Percentiles rank a stretch among this genome's conserved stretches.
phyloP scores from a whole-genome alignment of 2,329 filamentous ascomycete genomes.

The Exophiala aquamarina region DNA sequence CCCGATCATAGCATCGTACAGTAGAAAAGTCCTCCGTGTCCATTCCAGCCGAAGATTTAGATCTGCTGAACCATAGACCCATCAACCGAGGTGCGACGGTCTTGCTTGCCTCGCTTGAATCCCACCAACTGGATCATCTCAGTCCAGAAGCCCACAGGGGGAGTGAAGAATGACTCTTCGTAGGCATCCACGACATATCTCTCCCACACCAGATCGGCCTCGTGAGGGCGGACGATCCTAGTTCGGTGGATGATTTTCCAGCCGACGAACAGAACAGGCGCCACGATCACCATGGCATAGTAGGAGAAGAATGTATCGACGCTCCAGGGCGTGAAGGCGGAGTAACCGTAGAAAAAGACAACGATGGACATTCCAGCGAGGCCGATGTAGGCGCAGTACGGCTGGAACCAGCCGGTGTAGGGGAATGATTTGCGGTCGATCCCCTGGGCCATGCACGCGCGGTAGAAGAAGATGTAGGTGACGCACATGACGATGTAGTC shows the following conservation, averaged over 20 bases:
- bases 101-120: constrained; percentile 13
- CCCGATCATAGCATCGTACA: too few species aligned
- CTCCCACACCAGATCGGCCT: constrained; percentile 64
- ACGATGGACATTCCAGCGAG: constrained; percentile 28
- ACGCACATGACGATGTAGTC: constrained; percentile 62
- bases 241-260: constrained; percentile 68
- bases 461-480: constrained; percentile 61
- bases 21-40: too few species aligned
- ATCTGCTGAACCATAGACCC: background rate
- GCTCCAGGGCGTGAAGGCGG: constrained; percentile 61
- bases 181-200: constrained; percentile 60
- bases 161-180: constrained; percentile 51
- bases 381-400: constrained; percentile 49
- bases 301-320: constrained; percentile 68
- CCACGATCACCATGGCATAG: constrained; percentile 59
- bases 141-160: constrained; percentile 39
- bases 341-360: constrained; percentile 52
- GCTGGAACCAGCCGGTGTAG: constrained; percentile 60
- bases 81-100: constrained; percentile 7
- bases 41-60: background rate
- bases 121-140: constrained; percentile 27
- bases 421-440: constrained; percentile 55
- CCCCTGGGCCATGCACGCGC: constrained; percentile 52
- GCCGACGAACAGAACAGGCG: constrained; percentile 53
- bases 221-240: constrained; percentile 51